These are phyloP conservation scores for Flaveria linearis DNA, from an alignment of 129 eudicot species.

Conservation along the genomic window DNA sequence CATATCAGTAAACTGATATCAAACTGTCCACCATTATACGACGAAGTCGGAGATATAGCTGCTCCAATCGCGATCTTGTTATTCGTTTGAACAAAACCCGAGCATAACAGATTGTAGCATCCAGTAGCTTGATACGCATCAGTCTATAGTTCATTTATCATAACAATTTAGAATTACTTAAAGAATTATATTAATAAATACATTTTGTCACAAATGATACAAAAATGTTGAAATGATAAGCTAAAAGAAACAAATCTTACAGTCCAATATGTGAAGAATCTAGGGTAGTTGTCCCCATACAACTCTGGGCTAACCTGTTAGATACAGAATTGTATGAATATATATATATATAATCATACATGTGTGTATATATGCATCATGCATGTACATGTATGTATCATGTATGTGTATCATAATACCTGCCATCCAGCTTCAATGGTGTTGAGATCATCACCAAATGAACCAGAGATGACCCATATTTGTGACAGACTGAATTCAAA, in stretches of 20 bases:
- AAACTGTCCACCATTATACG: constrained; percentile 76
- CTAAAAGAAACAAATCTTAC: constrained; percentile 46
- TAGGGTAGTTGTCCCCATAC: constrained; percentile 87
- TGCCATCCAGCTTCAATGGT: constrained; percentile 99
- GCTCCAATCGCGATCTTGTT: constrained; percentile 81
- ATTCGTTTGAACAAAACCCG: constrained; percentile 93
- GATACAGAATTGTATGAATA: constrained; percentile 21
- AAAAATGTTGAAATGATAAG: background rate
- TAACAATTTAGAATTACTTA: background rate
- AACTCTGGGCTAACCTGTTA: constrained; percentile 94
- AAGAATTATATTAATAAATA: background rate
- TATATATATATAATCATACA: background rate
- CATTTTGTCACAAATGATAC: background rate
- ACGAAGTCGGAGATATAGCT: constrained; percentile 86
- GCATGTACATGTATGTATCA: too few relatives aligned
- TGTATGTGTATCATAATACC: background rate
- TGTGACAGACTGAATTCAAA: constrained; percentile 85
- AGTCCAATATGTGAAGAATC: constrained; percentile 98
- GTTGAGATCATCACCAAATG: constrained; percentile 84
- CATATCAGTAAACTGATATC: constrained; percentile 81
- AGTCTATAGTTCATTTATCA: constrained; percentile 46
- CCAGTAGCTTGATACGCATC: constrained; percentile 97
- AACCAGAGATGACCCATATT: constrained; percentile 84
- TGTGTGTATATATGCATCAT: background rate
- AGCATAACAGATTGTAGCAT: constrained; percentile 88